Base-by-base conservation (phyloP, 2,329 filamentous ascomycete genomes). In the Alternaria sp. region DNA sequence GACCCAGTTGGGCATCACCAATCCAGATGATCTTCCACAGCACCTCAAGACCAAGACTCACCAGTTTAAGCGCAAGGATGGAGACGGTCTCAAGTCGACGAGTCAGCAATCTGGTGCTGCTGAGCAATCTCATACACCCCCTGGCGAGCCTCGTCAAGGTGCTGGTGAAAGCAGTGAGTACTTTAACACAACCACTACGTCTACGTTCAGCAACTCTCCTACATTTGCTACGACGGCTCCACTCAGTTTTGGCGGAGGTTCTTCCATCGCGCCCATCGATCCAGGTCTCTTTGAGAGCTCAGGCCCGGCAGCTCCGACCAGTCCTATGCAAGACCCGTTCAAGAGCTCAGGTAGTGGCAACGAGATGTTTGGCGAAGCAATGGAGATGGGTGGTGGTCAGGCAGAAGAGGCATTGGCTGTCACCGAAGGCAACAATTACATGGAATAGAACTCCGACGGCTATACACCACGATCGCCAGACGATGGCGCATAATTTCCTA, bases 1-100 rank as follows among this genome's bases (percentile, higher is more conserved):
- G 83, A 89, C 89, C 2, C 91, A 95, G 70, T 88, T 95, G 62
- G 94, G 93, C 2, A 92, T 98, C 12, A 90, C 94, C 4, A 93
- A 96, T 67, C 92, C 93, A 0, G 94, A 98, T 54, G 92, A 97
- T 67, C 84, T 99, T 5, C 95, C 95, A 0, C 89, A 93, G 62
- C 88, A 91, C 67, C 86, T 94, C 63, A 89, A 92, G 65, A 88
- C 91, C 4, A 96, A 96, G 54, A 70, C 66, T 3, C 75, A 77
- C 16, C 70, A 70, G n/a, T 70, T 75, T 61, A 77, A 78, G 48
- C 88, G 91, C 26, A 94, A 94, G 76, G 88, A 89, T 4, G 48
- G 62, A 2, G 84, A 86, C 62, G 64, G 58, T 32, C 61, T 64
- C 4, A 74, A 76, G 38, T 71, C 75, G 1, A 72, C 75, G 51